phyloP scores from a whole-genome alignment of 495 filamentous ascomycete genomes.

The Poronia punctata region DNA sequence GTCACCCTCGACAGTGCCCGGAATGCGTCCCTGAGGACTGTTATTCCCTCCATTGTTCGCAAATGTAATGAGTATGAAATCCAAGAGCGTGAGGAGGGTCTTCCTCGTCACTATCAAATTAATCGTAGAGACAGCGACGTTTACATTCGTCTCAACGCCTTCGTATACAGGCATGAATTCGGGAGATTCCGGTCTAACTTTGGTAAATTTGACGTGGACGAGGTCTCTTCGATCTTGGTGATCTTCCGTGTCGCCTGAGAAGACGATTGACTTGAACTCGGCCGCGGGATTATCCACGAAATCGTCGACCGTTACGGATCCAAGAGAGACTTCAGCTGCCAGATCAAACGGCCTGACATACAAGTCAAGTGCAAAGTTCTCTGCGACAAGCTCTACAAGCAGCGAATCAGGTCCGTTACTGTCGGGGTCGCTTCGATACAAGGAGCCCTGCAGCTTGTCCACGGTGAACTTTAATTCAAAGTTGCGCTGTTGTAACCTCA shows the following conservation, averaged over 20 bases:
- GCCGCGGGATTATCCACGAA: slow-evolving; percentile 83
- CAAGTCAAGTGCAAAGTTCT: slow-evolving; percentile 79
- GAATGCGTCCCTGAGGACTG: slow-evolving; percentile 28
- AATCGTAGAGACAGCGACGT: slow-evolving; percentile 88
- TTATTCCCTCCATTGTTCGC: slow-evolving; percentile 56
- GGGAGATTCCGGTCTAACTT: slow-evolving; percentile 84
- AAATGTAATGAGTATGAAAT: slow-evolving; percentile 94
- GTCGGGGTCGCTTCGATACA: slow-evolving; percentile 80
- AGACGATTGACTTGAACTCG: slow-evolving; percentile 94
- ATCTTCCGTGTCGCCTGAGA: slow-evolving; percentile 71
- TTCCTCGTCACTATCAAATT: slow-evolving; percentile 90
- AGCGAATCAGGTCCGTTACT: slow-evolving; percentile 69
- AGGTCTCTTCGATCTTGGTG: slow-evolving; percentile 65
- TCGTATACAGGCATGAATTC: slow-evolving; percentile 89
- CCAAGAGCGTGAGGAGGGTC: slow-evolving; percentile 87
- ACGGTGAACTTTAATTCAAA: slow-evolving; percentile 97
- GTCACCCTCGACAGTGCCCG: slow-evolving; percentile 31
- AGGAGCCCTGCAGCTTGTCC: slow-evolving; percentile 82
- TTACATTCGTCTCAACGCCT: slow-evolving; percentile 85
- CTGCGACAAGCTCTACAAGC: slow-evolving; percentile 84
- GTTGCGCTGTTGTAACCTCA: slow-evolving; percentile 74
- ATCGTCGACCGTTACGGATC: slow-evolving; percentile 86
- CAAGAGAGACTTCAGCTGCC: slow-evolving; percentile 80
- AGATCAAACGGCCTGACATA: slow-evolving; percentile 86
- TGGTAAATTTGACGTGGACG: slow-evolving; percentile 79